These are phyloP conservation scores for Aciculoconidium aculeatum DNA, from an alignment of 805 yeast genomes.

Conservation along the genomic window DNA sequence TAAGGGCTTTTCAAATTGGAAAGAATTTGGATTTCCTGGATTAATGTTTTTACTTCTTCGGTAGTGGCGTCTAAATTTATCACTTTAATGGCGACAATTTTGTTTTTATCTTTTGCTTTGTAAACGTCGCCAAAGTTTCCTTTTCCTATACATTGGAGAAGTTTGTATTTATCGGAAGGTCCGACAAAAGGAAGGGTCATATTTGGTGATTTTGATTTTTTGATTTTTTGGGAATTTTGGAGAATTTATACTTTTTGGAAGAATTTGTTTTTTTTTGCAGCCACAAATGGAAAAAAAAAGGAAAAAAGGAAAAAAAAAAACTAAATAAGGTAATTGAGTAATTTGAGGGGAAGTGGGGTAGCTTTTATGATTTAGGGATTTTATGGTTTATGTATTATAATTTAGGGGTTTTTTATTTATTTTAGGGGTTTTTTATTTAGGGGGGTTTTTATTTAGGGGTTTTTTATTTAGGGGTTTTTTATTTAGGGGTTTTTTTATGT, in stretches of 20 bases:
- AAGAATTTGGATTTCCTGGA: slow-evolving; percentile 75
- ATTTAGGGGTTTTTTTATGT: no score
- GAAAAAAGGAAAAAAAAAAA: no score
- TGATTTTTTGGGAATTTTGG: slow-evolving; percentile 1
- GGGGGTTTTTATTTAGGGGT: no score
- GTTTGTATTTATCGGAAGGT: slow-evolving; percentile 12
- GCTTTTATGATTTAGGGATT: no score
- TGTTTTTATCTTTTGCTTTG: slow-evolving; percentile 41
- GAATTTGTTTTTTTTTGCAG: slow-evolving; percentile 7
- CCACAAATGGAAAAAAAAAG: slow-evolving; percentile 10
- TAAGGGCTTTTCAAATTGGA: slow-evolving; percentile 59
- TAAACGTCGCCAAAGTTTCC: slow-evolving; percentile 90
- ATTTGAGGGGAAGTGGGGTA: no score
- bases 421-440: no score
- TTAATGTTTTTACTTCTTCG: slow-evolving; percentile 65
- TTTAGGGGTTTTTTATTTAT: no score
- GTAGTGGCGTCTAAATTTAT: slow-evolving; percentile 73
- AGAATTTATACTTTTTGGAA: not conserved
- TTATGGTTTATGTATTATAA: no score
- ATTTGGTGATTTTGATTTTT: not conserved
- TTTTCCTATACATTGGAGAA: slow-evolving; percentile 62
- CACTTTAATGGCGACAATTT: slow-evolving; percentile 77
- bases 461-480: no score
- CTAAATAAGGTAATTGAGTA: no score
- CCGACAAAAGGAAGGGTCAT: not conserved